Base-by-base conservation (phyloP, 2,329 filamentous ascomycete species). In the Paecilomyces sp. region DNA sequence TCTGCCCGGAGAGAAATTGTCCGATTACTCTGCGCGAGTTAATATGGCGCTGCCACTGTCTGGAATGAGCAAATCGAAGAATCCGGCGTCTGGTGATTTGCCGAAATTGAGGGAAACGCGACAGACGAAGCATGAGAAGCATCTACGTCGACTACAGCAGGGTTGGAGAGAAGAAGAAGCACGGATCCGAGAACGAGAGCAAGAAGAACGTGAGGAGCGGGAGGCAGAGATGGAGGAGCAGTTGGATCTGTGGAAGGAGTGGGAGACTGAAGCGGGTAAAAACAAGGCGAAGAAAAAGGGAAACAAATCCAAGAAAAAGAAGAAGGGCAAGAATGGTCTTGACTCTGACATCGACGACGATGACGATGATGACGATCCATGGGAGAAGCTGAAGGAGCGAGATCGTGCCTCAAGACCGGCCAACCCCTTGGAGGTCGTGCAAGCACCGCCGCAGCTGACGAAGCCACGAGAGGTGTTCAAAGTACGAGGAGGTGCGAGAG, bases 51-150 rank as follows among this genome's bases (percentile, higher is more conserved):
- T 97, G 6, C 93, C 93, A 0, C 77, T 99, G 0, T 79, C 85
- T 7, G 87, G 88, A 0, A 80, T 97, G 59, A 85, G 81, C 64
- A 88, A 87, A 68, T 83, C 81, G 0, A 75, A 62, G 3, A 68
- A 69, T 34, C 62, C 69, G 1, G 63, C 65, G 13, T 59, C 63
- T 3, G 58, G 59, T 18, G 66, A 65, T 55, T 24, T 72, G 2
- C 64, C 71, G 3, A 73, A 76, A 62, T 59, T 70, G 18, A 67
- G 74, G 67, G 62, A 91, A 70, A 82, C 87, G 18, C 83, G 85
- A 63, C 82, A 85, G 57, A 97, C 92, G 5, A 88, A 88, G 73
- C 94, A 92, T 69, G 92, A 97, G 77, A 89, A 86, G 72, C 88
- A 88, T 65, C 88, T 97, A 61, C 80, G 82, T 56, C 80, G 80